Base-by-base conservation (phyloP, 495 filamentous ascomycete species). In the Aspergillus steynii region DNA sequence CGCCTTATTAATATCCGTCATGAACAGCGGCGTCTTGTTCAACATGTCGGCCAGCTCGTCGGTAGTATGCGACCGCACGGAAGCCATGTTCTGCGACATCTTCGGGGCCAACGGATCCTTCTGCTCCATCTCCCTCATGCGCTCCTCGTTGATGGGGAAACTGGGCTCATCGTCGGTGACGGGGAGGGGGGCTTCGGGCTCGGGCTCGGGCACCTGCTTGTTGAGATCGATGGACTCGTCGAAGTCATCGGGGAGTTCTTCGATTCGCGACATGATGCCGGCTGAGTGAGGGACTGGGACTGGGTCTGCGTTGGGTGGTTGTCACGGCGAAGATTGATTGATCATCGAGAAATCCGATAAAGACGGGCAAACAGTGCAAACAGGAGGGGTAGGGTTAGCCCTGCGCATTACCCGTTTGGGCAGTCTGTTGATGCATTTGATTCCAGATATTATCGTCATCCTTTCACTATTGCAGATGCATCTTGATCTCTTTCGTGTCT, bases 1-100 rank as follows among this genome's bases (percentile, higher is more conserved):
- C 12, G 82, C 80, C 61, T 93, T 88, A 62, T 92, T 90, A 10
- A 97, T 83, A 62, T 88, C 84, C 5, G 91, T 97, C 95, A 99
- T 99, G 79, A 99, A 99, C 31, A 99, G 80, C 5, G 96, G 95
- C 12, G 85, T 86, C 65, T 87, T 85, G 69, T 92, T 93, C 74
- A 97, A 80, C 64, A 92, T 88, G 28, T 82, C 79, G 27, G 90
- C 70, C 12, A 95, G 78, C 62, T 96, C 89, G 45, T 91, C 88
- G 1, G 84, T 79, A 3, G 87, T 85, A 71, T 90, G 84, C 61
- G 82, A 81, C 25, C 78, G 74, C 31, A 85, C 75, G 46, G 83
- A 79, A 4, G 85, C 85, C 77, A 88, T 79, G 1, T 65, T 67
- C 0, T 89, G 87, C 10, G 90, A 86, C 26, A 90, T 67, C 28